These are phyloP conservation scores for Vicia sativa DNA, from an alignment of 306 rosid species.

Conservation along the genomic window DNA sequence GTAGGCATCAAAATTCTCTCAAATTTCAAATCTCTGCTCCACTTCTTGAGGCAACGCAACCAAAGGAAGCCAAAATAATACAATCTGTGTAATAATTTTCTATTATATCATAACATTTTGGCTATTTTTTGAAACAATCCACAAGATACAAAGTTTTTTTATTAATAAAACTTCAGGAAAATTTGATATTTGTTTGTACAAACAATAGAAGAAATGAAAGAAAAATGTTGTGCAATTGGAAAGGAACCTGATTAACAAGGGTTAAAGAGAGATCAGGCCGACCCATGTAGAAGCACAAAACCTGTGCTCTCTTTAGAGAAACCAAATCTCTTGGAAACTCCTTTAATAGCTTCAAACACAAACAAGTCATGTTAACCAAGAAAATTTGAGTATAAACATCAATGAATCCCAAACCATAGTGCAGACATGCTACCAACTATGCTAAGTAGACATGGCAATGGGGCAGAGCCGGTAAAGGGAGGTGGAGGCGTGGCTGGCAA, in stretches of 20 bases:
- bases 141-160: constrained; percentile 1
- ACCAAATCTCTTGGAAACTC: constrained; percentile 78
- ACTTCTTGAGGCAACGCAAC: not conserved
- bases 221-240: constrained; percentile 26
- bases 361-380: constrained; percentile 19
- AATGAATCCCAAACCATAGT: constrained; percentile 30
- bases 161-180: not conserved
- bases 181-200: not conserved
- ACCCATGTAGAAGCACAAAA: constrained; percentile 77
- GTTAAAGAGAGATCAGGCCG: constrained; percentile 59
- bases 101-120: not conserved
- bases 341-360: constrained; percentile 62
- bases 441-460: too few species aligned
- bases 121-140: constrained; percentile 13
- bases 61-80: constrained; percentile 18
- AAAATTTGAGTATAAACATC: not conserved
- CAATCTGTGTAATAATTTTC: not conserved
- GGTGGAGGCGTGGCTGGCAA: too few species aligned
- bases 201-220: constrained; percentile 32
- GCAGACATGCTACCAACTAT: not conserved
- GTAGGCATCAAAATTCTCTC: constrained; percentile 3
- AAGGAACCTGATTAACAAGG: constrained; percentile 74
- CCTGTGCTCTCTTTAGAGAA: constrained; percentile 82
- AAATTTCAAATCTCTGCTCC: constrained; percentile 7
- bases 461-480: too few species aligned